Evolutionary conservation across 305 asterid genomes (phyloP).

Genomic region (Fraxinus ornus): DNA sequence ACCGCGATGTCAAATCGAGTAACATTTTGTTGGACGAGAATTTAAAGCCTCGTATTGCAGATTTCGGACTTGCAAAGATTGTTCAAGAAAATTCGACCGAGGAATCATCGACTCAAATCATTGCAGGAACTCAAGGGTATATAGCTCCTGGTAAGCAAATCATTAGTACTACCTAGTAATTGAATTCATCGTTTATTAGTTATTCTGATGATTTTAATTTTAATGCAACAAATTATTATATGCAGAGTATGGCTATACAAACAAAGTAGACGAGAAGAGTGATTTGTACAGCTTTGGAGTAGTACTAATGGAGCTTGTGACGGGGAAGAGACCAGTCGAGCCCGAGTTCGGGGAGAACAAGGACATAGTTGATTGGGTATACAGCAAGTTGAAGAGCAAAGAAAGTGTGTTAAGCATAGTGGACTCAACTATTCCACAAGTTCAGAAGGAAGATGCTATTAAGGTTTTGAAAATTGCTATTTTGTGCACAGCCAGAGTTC

Average conservation of each 20-base stretch:
- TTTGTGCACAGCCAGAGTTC: slow-evolving; percentile 75
- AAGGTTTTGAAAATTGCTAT: slow-evolving; percentile 65
- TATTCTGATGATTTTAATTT: not conserved
- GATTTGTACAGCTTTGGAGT: slow-evolving; percentile 92
- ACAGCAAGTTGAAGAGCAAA: slow-evolving; percentile 57
- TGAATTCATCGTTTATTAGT: not conserved
- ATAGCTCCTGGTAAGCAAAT: slow-evolving; percentile 76
- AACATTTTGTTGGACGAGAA: slow-evolving; percentile 70
- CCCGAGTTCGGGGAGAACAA: slow-evolving; percentile 68
- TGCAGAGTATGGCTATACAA: slow-evolving; percentile 77
- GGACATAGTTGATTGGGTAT: slow-evolving; percentile 76
- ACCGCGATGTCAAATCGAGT: slow-evolving; percentile 88
- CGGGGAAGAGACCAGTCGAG: slow-evolving; percentile 80
- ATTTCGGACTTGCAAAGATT: slow-evolving; percentile 80
- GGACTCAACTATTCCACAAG: slow-evolving; percentile 50
- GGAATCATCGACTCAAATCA: slow-evolving; percentile 60
- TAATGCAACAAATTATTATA: not conserved
- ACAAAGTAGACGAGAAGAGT: slow-evolving; percentile 77
- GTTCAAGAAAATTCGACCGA: slow-evolving; percentile 25
- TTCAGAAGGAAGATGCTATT: slow-evolving; percentile 24
- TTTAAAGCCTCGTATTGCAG: slow-evolving; percentile 76
- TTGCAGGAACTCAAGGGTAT: slow-evolving; percentile 90
- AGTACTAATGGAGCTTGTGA: slow-evolving; percentile 85
- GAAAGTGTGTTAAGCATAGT: slow-evolving; percentile 58
- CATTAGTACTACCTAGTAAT: not conserved